These are phyloP conservation scores for Pelargonium myrrhifolium DNA, from an alignment of 441 rosid genomes.

Conservation along the genomic window DNA sequence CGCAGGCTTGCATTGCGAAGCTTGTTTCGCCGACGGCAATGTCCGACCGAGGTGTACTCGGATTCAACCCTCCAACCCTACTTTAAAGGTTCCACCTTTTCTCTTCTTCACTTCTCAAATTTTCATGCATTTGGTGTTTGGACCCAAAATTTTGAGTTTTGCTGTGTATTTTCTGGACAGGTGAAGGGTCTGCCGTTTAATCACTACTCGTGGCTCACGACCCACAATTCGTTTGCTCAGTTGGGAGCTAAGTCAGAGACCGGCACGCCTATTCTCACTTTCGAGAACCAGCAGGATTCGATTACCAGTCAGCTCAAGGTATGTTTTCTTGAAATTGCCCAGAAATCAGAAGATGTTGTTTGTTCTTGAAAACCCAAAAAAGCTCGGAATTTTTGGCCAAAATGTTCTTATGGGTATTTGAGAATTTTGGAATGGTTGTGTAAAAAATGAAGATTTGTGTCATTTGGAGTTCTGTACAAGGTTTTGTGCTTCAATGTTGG, in stretches of 20 bases:
- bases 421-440: too few relatives aligned
- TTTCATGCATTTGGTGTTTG: neutral
- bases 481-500: neutral
- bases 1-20: conserved; percentile 31
- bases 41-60: conserved; percentile 53
- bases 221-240: conserved; percentile 58
- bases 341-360: neutral
- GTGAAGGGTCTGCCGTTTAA: conserved; percentile 45
- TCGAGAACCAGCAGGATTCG: conserved; percentile 54
- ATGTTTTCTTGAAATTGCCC: conserved; percentile 14
- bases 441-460: too few relatives aligned
- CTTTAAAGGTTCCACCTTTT: conserved; percentile 29
- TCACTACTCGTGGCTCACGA: conserved; percentile 60
- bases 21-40: conserved; percentile 43
- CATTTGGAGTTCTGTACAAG: too few relatives aligned
- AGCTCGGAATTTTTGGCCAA: neutral
- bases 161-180: conserved; percentile 17
- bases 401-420: neutral
- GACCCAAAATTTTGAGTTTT: neutral
- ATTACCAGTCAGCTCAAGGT: conserved; percentile 52
- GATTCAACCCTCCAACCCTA: conserved; percentile 41
- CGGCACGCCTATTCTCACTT: conserved; percentile 42
- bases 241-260: conserved; percentile 38
- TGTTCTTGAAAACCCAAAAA: too few relatives aligned
- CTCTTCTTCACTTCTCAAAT: too few relatives aligned